Percentiles rank a stretch among this genome's conserved stretches.
phyloP scores from a whole-genome alignment of 2,329 filamentous ascomycete genomes.

The Blastomyces emzantsi region DNA sequence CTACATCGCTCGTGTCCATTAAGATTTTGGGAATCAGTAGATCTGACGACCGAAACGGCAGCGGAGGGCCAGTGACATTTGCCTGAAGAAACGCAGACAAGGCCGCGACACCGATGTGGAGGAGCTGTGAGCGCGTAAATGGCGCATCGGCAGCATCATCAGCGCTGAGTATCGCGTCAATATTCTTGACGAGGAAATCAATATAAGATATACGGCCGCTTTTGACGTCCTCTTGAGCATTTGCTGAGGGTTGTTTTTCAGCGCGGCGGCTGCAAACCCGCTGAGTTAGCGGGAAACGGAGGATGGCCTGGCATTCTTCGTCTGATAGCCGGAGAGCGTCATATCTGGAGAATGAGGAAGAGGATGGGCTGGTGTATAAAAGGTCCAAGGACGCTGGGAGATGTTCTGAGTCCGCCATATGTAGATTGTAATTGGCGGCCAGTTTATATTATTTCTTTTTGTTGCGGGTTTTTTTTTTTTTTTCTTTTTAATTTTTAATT shows the following conservation, averaged over 20 bases:
- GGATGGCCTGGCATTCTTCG: slow-evolving; percentile 25
- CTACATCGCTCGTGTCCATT: slow-evolving; percentile 30
- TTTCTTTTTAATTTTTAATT: neutral
- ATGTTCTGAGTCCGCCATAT: neutral
- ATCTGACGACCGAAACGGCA: slow-evolving; percentile 49
- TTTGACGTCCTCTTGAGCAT: neutral
- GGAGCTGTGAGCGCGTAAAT: slow-evolving; percentile 28
- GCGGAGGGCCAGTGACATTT: slow-evolving; percentile 77
- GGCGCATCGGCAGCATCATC: neutral
- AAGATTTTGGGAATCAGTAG: slow-evolving; percentile 40
- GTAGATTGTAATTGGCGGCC: neutral
- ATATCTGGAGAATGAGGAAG: slow-evolving; percentile 23
- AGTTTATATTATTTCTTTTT: neutral
- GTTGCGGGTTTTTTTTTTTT: neutral
- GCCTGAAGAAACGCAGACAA: slow-evolving; percentile 74
- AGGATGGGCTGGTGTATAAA: slow-evolving; percentile 23
- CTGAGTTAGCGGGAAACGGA: slow-evolving; percentile 21
- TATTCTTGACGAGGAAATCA: neutral
- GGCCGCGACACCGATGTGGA: slow-evolving; percentile 57
- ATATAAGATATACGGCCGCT: neutral
- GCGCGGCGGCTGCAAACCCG: neutral
- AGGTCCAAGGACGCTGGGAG: slow-evolving; percentile 23
- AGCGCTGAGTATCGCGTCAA: neutral
- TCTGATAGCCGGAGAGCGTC: slow-evolving; percentile 30
- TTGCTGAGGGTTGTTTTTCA: neutral